Percentiles rank a stretch among this genome's conserved stretches.
Evolutionary conservation across 2,329 filamentous ascomycete genomes (phyloP).

Genomic region (Plenodomus tracheiphilus): DNA sequence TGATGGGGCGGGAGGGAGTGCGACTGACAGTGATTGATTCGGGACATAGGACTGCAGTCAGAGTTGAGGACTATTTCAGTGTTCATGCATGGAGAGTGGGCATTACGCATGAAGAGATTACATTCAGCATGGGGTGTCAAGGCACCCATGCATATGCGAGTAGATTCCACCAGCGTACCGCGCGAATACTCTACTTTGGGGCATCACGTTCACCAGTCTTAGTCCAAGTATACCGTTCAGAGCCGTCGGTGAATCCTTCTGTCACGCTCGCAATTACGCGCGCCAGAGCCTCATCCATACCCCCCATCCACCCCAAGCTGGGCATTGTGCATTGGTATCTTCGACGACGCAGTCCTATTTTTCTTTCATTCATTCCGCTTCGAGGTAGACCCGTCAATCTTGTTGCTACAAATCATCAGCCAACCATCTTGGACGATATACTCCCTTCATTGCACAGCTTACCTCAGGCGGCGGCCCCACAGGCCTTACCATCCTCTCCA

Average conservation of each 20-base stretch:
- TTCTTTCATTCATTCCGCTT: too few relatives aligned
- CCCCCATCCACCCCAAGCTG: too few relatives aligned
- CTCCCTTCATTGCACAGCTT: constrained; percentile 16
- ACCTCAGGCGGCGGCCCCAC: constrained; percentile 69
- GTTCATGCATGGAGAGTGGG: background rate
- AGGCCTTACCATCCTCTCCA: constrained; percentile 72
- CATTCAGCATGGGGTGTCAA: background rate
- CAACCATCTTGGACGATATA: background rate
- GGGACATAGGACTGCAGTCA: background rate
- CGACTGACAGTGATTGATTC: constrained; percentile 50
- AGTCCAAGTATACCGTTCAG: too few relatives aligned
- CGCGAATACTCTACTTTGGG: too few relatives aligned
- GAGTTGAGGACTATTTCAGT: background rate
- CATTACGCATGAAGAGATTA: background rate
- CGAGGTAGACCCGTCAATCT: constrained; percentile 15
- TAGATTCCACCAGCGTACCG: background rate
- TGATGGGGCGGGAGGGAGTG: constrained; percentile 52
- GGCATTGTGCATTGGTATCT: too few relatives aligned
- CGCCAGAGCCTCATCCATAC: too few relatives aligned
- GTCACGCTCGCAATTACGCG: too few relatives aligned
- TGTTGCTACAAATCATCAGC: constrained; percentile 21
- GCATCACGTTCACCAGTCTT: too few relatives aligned
- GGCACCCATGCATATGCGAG: background rate
- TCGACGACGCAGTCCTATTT: too few relatives aligned
- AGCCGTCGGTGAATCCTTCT: too few relatives aligned